Evolutionary conservation across 805 yeast species (phyloP).

Genomic region (Kurtzmaniella fragi): DNA sequence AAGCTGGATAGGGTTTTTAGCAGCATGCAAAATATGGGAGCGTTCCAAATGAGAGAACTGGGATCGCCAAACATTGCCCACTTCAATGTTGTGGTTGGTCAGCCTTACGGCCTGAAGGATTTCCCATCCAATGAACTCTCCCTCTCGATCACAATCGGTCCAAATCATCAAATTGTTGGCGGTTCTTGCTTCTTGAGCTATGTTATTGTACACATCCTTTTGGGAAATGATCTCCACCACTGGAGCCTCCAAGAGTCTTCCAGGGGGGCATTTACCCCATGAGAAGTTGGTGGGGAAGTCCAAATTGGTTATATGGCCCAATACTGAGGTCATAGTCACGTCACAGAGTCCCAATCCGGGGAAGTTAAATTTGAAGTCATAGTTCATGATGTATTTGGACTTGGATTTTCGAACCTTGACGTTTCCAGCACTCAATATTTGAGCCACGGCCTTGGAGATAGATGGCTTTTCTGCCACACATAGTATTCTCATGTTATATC

Average conservation of each 20-base stretch:
- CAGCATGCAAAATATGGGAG: constrained; percentile 69
- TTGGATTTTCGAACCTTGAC: constrained; percentile 42
- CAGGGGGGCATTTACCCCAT: constrained; percentile 66
- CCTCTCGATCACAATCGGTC: constrained; percentile 99
- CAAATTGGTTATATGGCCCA: constrained; percentile 72
- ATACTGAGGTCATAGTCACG: constrained; percentile 87
- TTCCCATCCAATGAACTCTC: constrained; percentile 88
- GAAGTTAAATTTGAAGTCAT: constrained; percentile 67
- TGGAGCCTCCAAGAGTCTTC: constrained; percentile 68
- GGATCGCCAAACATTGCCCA: constrained; percentile 59
- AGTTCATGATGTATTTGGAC: constrained; percentile 69
- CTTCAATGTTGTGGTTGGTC: constrained; percentile 40
- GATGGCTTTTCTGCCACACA: constrained; percentile 98
- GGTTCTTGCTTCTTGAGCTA: constrained; percentile 55
- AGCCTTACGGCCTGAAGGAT: constrained; percentile 64
- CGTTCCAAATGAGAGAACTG: constrained; percentile 83
- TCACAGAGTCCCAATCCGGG: constrained; percentile 59
- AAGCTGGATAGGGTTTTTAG: constrained; percentile 56
- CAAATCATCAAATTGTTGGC: constrained; percentile 77
- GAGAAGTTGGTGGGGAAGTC: constrained; percentile 60
- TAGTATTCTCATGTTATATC: constrained; percentile 56
- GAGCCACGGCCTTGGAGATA: constrained; percentile 80
- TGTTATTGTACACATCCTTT: constrained; percentile 58
- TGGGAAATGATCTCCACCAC: constrained; percentile 36
- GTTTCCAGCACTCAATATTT: constrained; percentile 71